Percentiles rank a stretch among this genome's conserved stretches.
Evolutionary conservation across 768 basidiomycete species (phyloP).

Genomic region (Russula sp.): DNA sequence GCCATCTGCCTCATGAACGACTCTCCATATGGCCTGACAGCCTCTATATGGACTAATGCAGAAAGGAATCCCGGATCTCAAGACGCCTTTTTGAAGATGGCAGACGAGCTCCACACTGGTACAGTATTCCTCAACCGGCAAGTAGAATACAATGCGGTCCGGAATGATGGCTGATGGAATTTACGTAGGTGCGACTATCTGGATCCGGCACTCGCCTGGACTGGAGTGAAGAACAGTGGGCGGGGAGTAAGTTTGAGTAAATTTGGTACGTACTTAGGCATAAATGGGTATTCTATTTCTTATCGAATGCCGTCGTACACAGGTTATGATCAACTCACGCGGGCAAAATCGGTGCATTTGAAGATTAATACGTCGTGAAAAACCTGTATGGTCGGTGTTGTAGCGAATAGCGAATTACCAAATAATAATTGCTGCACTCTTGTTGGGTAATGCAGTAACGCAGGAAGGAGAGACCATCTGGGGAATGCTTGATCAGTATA

Average conservation of each 20-base stretch:
- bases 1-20: conserved; percentile 93
- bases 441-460: not conserved
- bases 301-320: not conserved
- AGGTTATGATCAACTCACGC: conserved; percentile 84
- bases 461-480: not conserved
- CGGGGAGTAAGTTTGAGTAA: conserved; percentile 85
- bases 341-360: conserved; percentile 77
- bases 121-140: conserved; percentile 91
- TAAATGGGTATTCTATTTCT: not conserved
- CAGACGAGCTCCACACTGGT: conserved; percentile 72
- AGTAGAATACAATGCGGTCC: not conserved
- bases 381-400: not conserved
- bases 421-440: not conserved
- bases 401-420: not conserved
- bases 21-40: conserved; percentile 90
- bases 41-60: conserved; percentile 87
- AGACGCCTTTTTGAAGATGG: conserved; percentile 57
- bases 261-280: conserved; percentile 51
- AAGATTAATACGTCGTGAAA: conserved; percentile 50
- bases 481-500: not conserved
- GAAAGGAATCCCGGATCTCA: conserved; percentile 54
- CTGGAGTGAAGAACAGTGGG: conserved; percentile 89
- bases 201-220: conserved; percentile 93
- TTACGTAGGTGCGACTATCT: conserved; percentile 67
- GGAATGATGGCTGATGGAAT: conserved; percentile 10